Evolutionary conservation across 306 rosid species (phyloP).

Genomic region (Inga laurina): DNA sequence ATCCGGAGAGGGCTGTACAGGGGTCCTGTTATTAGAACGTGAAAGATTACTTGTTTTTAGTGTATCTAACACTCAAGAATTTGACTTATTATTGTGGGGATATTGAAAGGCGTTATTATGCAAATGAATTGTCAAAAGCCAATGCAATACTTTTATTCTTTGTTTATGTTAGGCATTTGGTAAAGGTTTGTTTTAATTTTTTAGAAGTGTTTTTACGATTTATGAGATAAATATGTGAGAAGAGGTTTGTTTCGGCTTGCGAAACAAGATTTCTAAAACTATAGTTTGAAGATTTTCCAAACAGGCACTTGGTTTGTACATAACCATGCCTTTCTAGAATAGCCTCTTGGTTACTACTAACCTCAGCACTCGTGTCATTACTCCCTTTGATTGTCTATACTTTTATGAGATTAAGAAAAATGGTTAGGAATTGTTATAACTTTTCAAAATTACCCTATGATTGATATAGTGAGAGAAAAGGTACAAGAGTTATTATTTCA

Average conservation of each 20-base stretch:
- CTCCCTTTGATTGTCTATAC: too few relatives aligned
- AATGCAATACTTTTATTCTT: slow-evolving; percentile 52
- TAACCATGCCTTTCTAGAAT: slow-evolving; percentile 39
- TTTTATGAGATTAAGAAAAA: too few relatives aligned
- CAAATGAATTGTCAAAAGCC: slow-evolving; percentile 52
- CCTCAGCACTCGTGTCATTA: slow-evolving; percentile 10
- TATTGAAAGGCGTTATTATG: slow-evolving; percentile 43
- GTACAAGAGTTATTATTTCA: too few relatives aligned
- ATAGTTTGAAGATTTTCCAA: too few relatives aligned
- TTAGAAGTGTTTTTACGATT: too few relatives aligned
- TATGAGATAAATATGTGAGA: too few relatives aligned
- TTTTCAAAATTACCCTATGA: too few relatives aligned
- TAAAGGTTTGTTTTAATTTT: too few relatives aligned
- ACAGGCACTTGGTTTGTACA: slow-evolving; percentile 63
- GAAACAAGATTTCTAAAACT: too few relatives aligned
- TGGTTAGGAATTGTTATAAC: too few relatives aligned
- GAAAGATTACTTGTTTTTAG: slow-evolving; percentile 41
- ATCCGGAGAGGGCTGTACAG: slow-evolving; percentile 86
- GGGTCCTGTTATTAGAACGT: slow-evolving; percentile 91
- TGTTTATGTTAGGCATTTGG: slow-evolving; percentile 57
- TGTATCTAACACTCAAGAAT: slow-evolving; percentile 33
- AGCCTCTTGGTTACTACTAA: slow-evolving; percentile 33
- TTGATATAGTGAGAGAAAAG: too few relatives aligned
- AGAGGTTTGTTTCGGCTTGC: too few relatives aligned
- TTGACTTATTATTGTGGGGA: slow-evolving; percentile 45